Base-by-base conservation (phyloP, 2,329 filamentous ascomycete genomes). In the Aureobasidium subglaciale region DNA sequence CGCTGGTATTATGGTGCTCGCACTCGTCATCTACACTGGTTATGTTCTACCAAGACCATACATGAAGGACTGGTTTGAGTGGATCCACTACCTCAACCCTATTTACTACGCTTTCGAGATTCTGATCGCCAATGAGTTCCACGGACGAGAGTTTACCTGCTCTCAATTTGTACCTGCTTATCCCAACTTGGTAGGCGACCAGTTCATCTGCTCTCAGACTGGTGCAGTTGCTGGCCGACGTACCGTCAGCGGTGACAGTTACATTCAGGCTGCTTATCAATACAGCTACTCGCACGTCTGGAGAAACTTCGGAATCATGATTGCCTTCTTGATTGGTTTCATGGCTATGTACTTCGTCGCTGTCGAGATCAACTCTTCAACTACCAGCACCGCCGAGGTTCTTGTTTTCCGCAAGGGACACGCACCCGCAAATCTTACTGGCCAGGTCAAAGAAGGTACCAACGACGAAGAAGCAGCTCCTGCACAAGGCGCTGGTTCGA, bases 271-370 rank as follows among this genome's bases (percentile, higher is more conserved):
- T 4, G 57, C 58, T 11, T 75, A 75, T 60, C 62, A 61, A 13
- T 75, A 71, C 61, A 68, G 65, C 22, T 73, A 71, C 62, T 67
- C 66, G 3, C 71, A 75, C 41, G 68, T 70, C 9, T 69, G 67
- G 67, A 64, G 85, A 10, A 88, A 89, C 64, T 77, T 87, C 58
- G 86, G 85, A 1, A 86, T 90, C 56, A 66, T 88, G 2, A 56
- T 84, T 15, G 85, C 68, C 0, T 87, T 88, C 67, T 69, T 85
- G 50, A 61, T 87, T 27, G 80, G 77, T 54, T 88, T 88, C 71
- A 79, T 84, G 70, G 57, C 69, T 3, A 61, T 85, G 1, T 88
- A 90, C 69, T 78, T 88, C 49, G 42, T 80, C 15, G 80, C 81
- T 0, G 78, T 79, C 0, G 86, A 90, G 63, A 60, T 86, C 61